These are phyloP conservation scores for Russula compacta DNA, from an alignment of 768 basidiomycete genomes.

Conservation along the genomic window DNA sequence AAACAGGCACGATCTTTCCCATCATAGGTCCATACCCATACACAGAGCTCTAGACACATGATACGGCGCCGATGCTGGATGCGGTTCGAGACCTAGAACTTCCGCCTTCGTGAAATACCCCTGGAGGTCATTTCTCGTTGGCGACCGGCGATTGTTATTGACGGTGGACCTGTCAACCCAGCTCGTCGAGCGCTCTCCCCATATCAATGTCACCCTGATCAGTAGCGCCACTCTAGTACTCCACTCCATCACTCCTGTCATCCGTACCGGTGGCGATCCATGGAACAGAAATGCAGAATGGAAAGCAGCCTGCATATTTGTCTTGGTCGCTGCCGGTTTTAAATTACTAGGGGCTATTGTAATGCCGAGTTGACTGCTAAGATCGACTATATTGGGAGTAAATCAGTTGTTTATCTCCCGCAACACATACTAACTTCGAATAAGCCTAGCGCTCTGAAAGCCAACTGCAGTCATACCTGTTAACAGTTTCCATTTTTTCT, in stretches of 20 bases:
- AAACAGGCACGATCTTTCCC: neutral
- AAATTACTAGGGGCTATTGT: neutral
- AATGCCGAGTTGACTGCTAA: neutral
- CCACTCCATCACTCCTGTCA: neutral
- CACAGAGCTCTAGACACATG: too few species aligned
- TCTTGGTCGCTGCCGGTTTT: neutral
- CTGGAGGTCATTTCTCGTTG: neutral
- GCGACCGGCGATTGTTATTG: neutral
- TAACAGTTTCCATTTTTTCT: neutral
- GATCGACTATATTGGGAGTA: neutral
- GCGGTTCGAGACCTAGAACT: neutral
- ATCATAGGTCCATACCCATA: neutral
- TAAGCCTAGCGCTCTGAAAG: neutral
- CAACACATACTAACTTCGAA: too few species aligned
- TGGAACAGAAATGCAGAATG: neutral
- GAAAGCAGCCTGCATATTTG: neutral
- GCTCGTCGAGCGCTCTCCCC: neutral
- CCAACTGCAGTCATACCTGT: neutral
- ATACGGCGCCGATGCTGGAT: neutral
- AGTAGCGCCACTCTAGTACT: neutral
- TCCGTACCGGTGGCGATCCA: neutral
- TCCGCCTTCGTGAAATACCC: neutral
- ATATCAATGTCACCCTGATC: neutral
- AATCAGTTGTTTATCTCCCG: neutral
- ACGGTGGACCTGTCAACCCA: neutral